phyloP scores from a whole-genome alignment of 2,329 filamentous ascomycete genomes.

The Tolypocladium capitatum region DNA sequence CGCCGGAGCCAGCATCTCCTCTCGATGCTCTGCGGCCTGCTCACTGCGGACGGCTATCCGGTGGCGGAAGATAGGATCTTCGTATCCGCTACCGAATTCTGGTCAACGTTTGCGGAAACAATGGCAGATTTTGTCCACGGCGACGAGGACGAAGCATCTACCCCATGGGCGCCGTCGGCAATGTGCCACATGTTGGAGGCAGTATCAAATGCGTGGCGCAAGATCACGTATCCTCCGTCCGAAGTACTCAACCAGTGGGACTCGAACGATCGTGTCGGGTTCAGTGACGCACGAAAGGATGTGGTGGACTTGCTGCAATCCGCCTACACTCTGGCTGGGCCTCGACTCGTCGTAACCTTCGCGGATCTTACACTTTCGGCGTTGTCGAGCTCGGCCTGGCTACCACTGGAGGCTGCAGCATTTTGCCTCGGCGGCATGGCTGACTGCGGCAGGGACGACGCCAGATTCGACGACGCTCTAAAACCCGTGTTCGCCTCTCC shows the following conservation, averaged over 20 bases:
- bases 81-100: conserved; percentile 64
- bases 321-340: conserved; percentile 49
- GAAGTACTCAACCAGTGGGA: conserved; percentile 53
- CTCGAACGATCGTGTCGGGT: conserved; percentile 51
- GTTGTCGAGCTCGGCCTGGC: conserved; percentile 36
- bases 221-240: conserved; percentile 52
- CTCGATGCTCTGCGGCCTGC: conserved; percentile 47
- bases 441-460: conserved; percentile 48
- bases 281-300: conserved; percentile 62
- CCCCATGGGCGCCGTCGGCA: conserved; percentile 44
- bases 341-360: conserved; percentile 42
- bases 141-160: conserved; percentile 26
- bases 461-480: conserved; percentile 45
- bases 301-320: conserved; percentile 67
- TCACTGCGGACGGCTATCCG: conserved; percentile 52
- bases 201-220: conserved; percentile 53
- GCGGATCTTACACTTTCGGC: conserved; percentile 39
- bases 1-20: conserved; percentile 40
- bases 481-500: conserved; percentile 47
- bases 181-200: conserved; percentile 48
- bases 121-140: conserved; percentile 45
- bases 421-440: conserved; percentile 55
- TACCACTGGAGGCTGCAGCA: conserved; percentile 45
- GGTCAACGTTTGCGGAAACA: conserved; percentile 63
- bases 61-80: conserved; percentile 65